phyloP scores from a whole-genome alignment of 192 early-diverging fungal genomes.

The Entophlyctis luteolus region DNA sequence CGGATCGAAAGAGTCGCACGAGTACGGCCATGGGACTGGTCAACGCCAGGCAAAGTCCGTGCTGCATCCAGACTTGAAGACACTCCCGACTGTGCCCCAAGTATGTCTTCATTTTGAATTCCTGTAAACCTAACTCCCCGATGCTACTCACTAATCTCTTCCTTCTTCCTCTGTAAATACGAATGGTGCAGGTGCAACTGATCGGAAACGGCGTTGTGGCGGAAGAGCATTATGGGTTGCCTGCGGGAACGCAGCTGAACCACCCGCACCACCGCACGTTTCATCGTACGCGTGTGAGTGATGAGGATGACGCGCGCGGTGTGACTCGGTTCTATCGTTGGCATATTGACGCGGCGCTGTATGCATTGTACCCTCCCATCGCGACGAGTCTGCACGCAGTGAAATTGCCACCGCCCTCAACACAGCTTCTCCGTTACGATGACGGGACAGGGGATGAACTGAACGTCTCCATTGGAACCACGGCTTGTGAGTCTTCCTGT shows the following conservation, averaged over 20 bases:
- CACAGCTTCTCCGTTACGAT: conserved; percentile 15
- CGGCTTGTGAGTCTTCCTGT: conserved; percentile 7
- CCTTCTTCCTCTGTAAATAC: too few relatives aligned
- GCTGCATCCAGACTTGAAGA: conserved; percentile 15
- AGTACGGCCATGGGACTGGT: conserved; percentile 10
- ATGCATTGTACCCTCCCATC: conserved; percentile 10
- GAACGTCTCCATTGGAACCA: conserved; percentile 1
- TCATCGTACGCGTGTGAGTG: not conserved
- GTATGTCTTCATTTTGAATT: not conserved
- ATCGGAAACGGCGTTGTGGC: conserved; percentile 13
- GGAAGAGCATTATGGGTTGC: conserved; percentile 6
- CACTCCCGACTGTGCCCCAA: conserved; percentile 4
- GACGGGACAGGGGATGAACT: not conserved
- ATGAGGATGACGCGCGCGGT: conserved; percentile 7
- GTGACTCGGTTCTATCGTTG: conserved; percentile 19
- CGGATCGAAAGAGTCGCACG: not conserved
- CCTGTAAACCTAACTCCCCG: not conserved
- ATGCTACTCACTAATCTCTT: too few relatives aligned
- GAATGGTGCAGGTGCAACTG: conserved; percentile 11
- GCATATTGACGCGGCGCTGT: conserved; percentile 25
- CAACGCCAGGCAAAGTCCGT: not conserved
- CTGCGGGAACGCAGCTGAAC: not conserved
- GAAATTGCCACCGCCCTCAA: not conserved
- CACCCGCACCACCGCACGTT: conserved; percentile 22
- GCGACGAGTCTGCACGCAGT: conserved; percentile 14